Base-by-base conservation (phyloP, 371 early-diverging fungal genomes). In the Rhizopus arrhizus region DNA sequence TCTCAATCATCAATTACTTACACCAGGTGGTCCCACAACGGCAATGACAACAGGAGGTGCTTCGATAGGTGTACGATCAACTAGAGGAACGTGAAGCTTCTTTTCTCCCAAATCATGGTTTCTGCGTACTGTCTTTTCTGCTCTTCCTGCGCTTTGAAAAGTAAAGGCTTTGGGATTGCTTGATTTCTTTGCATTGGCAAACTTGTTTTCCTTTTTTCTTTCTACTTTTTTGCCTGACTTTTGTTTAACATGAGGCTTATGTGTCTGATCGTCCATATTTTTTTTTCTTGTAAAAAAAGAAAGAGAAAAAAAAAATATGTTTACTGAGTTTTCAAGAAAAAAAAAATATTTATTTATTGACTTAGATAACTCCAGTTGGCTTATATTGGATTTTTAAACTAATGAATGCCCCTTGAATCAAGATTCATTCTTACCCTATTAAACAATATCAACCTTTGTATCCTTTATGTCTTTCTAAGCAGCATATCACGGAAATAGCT, bases 21-120 rank as follows among this genome's bases (percentile, higher is more conserved):
- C 93, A 46, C 88, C 86, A 45, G 97, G 95, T 45, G 99, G 99
- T 12, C 99, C 99, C 56, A 95, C 96, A 4, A 98, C 96, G 9
- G 97, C 96, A 48, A 95, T 86, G 3, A 97, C 85, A 9, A 95
- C 83, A 16, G 99, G 99, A 33, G 98, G 95, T 38, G 96, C 85
- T 53, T 90, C 93, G 56, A 88, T 68, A 0, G 97, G 95, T 29
- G 95, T 94, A 65, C 96, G 90, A 81, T 98, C 97, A 40, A 95
- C 93, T 61, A 94, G 74, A 10, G 99, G 97, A 3, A 98, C 95
- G 76, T 98, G 99, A 50, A 95, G 88, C 65, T 89, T 92, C 64
- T 92, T 94, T 79, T 98, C 91, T 54, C 88, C 88, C 59, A 88
- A 75, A 71, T 97, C 97, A 62, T 86, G 68, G 69, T 94, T 96